Evolutionary conservation across 2,329 filamentous ascomycete genomes (phyloP).

Genomic region (Chrysoporthe puriensis): DNA sequence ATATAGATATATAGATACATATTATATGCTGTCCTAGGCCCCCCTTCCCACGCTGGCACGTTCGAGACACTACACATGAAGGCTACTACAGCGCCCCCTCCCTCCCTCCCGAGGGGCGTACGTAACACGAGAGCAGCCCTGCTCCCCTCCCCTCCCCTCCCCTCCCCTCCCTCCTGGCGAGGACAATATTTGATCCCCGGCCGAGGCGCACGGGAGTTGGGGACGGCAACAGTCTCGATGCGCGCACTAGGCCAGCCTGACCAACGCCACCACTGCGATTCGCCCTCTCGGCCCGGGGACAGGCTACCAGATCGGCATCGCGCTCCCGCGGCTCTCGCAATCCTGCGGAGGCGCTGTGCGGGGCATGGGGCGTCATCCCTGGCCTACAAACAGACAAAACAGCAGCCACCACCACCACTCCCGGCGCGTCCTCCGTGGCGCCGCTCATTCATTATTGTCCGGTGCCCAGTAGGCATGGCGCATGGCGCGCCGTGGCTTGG

Average conservation of each 20-base stretch:
- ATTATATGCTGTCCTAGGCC: no score
- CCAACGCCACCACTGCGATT: background rate
- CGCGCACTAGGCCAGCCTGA: background rate
- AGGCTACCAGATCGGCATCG: background rate
- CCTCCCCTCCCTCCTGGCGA: background rate
- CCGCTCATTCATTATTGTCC: slow-evolving; percentile 9
- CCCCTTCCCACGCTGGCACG: no score
- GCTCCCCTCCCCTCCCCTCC: background rate
- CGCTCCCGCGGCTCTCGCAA: background rate
- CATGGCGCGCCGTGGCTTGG: background rate
- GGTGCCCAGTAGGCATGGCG: background rate
- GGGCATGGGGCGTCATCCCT: background rate
- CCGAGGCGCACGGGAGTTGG: slow-evolving; percentile 8
- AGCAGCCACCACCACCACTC: no score
- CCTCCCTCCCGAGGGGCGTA: no score
- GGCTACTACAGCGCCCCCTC: no score
- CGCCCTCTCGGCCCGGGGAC: background rate
- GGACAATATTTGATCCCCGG: background rate
- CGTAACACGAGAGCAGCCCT: no score
- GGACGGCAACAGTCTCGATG: slow-evolving; percentile 4
- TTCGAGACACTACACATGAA: no score
- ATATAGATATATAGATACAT: no score
- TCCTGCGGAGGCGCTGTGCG: background rate
- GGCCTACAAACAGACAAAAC: background rate
- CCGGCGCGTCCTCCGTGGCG: background rate